Percentiles rank a stretch among this genome's conserved stretches.
Conservation (phyloP, 2,329 filamentous ascomycete genomes). For the Monosporascus sp. region DNA sequence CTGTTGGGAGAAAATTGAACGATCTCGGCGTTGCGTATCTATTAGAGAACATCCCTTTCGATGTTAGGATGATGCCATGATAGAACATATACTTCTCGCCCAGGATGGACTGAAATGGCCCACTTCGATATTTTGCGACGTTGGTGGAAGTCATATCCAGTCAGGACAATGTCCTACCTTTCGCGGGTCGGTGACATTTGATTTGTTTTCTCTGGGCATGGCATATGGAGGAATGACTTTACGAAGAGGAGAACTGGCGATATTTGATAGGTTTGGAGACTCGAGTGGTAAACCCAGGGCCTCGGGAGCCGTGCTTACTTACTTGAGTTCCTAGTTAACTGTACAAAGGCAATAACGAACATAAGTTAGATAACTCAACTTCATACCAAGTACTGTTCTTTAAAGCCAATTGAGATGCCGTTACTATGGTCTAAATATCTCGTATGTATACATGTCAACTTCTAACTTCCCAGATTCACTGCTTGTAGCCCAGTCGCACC, state of each 20-base stretch:
- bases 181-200: constrained; percentile 5
- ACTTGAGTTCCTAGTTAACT: constrained; percentile 5
- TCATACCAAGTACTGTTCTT: no score
- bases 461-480: no score
- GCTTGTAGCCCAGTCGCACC: no score
- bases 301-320: not conserved
- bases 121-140: not conserved
- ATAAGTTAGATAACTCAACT: constrained; percentile 11
- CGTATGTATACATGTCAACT: no score
- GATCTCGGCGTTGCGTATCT: not conserved
- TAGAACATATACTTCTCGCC: not conserved
- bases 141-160: not conserved
- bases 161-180: constrained; percentile 7
- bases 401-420: no score
- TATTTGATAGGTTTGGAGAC: constrained; percentile 12
- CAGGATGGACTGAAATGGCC: not conserved
- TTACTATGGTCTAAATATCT: no score
- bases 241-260: constrained; percentile 11
- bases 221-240: constrained; percentile 12
- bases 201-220: constrained; percentile 23
- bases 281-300: not conserved
- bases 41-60: not conserved
- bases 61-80: not conserved
- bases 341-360: constrained; percentile 37
- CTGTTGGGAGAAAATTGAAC: not conserved